These are phyloP conservation scores for Diaporthe citriasiana DNA, from an alignment of 2,329 filamentous ascomycete species.

Conservation along the genomic window DNA sequence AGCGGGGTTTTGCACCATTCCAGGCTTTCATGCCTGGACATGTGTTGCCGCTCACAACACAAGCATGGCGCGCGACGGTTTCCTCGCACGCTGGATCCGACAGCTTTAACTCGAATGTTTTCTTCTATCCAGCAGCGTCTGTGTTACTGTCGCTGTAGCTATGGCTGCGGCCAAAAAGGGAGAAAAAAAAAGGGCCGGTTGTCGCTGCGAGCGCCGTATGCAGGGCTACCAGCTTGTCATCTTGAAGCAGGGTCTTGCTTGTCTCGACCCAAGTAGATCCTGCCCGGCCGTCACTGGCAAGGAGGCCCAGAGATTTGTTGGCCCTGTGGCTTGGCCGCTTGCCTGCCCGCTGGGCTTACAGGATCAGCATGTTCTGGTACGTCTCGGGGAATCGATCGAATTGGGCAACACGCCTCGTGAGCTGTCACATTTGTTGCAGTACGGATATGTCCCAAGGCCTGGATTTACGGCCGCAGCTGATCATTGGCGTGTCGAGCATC, in stretches of 20 bases:
- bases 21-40: conserved; percentile 13
- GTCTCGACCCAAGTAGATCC: conserved; percentile 13
- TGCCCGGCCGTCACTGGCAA: conserved; percentile 14
- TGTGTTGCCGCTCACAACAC: conserved; percentile 11
- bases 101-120: background rate
- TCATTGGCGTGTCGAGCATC: conserved; percentile 17
- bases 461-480: background rate
- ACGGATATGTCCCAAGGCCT: background rate
- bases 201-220: conserved; percentile 11
- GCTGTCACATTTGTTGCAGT: conserved; percentile 7
- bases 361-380: conserved; percentile 8
- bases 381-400: conserved; percentile 21
- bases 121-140: background rate
- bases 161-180: background rate
- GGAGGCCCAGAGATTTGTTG: conserved; percentile 6
- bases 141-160: background rate
- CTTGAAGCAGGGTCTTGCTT: conserved; percentile 34
- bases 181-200: background rate
- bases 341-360: conserved; percentile 11
- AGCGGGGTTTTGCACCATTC: conserved; percentile 17
- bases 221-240: background rate
- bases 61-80: background rate
- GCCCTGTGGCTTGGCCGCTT: conserved; percentile 21
- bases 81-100: background rate
- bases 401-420: conserved; percentile 30